Evolutionary conservation across 164 flowering plant species (phyloP).

Genomic region (Dillenia turbinata): DNA sequence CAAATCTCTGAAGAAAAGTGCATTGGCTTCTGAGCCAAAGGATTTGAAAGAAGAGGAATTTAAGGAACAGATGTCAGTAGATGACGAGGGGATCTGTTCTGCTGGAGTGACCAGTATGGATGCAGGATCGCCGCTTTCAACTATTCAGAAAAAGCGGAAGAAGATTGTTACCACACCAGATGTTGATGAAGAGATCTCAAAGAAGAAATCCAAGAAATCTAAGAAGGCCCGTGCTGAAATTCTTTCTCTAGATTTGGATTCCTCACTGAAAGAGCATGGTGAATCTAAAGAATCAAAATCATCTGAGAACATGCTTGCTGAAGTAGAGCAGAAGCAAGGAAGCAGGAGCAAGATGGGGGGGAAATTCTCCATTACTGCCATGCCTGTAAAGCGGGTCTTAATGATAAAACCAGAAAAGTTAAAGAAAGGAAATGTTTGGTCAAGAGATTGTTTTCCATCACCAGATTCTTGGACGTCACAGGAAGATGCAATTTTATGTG

Average conservation of each 20-base stretch:
- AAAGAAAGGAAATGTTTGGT: conserved; percentile 81
- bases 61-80: conserved; percentile 43
- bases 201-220: conserved; percentile 58
- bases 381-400: conserved; percentile 78
- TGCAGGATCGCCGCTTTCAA: conserved; percentile 23
- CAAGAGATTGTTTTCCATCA: conserved; percentile 59
- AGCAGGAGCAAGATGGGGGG: conserved; percentile 67
- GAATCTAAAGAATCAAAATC: conserved; percentile 34
- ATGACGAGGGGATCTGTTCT: conserved; percentile 36
- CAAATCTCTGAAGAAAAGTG: conserved; percentile 83
- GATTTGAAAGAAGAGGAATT: conserved; percentile 33
- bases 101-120: conserved; percentile 30
- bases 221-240: conserved; percentile 40
- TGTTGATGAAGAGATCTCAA: conserved; percentile 37
- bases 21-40: conserved; percentile 56
- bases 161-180: conserved; percentile 25
- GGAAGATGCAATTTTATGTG: conserved; percentile 94
- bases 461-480: conserved; percentile 86
- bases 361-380: conserved; percentile 64
- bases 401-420: conserved; percentile 81
- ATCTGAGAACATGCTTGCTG: conserved; percentile 30
- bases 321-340: conserved; percentile 50
- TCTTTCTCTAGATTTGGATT: conserved; percentile 16
- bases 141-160: conserved; percentile 58
- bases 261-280: conserved; percentile 28